These are phyloP conservation scores for Hymenotorrendiella dingleyae DNA, from an alignment of 2,329 filamentous ascomycete genomes.

Conservation along the genomic window DNA sequence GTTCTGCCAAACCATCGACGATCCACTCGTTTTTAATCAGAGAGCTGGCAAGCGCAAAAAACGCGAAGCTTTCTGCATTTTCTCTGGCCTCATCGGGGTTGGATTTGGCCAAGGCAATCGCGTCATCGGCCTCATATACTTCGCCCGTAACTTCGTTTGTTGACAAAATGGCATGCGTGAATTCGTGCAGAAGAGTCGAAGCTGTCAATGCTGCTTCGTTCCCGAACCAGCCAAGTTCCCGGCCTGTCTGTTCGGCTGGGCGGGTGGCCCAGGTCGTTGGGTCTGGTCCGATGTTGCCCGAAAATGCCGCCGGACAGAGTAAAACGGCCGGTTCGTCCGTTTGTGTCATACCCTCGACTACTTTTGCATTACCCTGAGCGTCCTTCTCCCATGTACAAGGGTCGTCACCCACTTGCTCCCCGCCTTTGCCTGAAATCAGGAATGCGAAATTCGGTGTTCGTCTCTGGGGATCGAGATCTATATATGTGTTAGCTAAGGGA, in stretches of 20 bases:
- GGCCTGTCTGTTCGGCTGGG: neutral
- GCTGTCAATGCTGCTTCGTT: neutral
- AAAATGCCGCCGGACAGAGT: neutral
- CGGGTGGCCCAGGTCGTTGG: neutral
- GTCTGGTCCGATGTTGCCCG: neutral
- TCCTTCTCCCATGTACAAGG: too few relatives aligned
- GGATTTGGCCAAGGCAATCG: neutral
- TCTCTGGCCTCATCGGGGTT: neutral
- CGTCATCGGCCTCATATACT: neutral
- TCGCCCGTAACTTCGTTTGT: neutral
- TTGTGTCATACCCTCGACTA: neutral
- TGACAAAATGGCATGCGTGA: neutral
- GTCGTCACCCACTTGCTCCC: too few relatives aligned
- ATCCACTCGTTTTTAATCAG: neutral
- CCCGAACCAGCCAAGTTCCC: neutral
- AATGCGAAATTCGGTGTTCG: too few relatives aligned
- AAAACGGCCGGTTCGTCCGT: neutral
- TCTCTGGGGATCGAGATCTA: too few relatives aligned
- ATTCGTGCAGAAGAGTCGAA: constrained; percentile 1
- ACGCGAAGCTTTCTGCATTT: neutral
- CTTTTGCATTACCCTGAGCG: neutral
- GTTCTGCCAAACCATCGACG: neutral
- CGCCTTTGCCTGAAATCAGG: too few relatives aligned
- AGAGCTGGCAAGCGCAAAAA: neutral
- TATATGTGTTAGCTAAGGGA: too few relatives aligned